Conservation (phyloP, 2,329 filamentous ascomycete species). For the Aspergillus pseudoglaucus region DNA sequence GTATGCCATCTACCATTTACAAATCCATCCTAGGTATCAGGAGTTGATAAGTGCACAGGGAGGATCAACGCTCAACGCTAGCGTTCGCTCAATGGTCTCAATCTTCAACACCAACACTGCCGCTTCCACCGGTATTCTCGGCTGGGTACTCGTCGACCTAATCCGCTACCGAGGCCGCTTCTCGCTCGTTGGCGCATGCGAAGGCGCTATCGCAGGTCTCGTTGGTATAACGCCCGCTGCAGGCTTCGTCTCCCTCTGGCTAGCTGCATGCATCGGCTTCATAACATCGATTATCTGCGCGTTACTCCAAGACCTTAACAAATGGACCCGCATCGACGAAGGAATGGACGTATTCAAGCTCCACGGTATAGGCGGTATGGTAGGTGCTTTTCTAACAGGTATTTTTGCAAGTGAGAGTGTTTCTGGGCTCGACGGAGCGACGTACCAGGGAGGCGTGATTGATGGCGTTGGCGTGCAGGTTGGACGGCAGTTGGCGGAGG, state of each 20-base stretch:
- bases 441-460: constrained; percentile 43
- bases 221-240: constrained; percentile 56
- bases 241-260: constrained; percentile 48
- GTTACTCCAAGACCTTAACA: constrained; percentile 45
- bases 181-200: constrained; percentile 51
- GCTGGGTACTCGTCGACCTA: constrained; percentile 50
- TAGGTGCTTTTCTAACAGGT: constrained; percentile 53
- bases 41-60: constrained; percentile 25
- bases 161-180: constrained; percentile 48
- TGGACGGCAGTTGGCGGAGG: constrained; percentile 51
- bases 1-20: constrained; percentile 15
- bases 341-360: constrained; percentile 56
- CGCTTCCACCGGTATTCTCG: constrained; percentile 48
- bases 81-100: constrained; percentile 49
- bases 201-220: constrained; percentile 53
- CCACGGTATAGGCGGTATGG: constrained; percentile 52
- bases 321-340: constrained; percentile 51
- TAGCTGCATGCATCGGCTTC: constrained; percentile 52
- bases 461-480: constrained; percentile 52
- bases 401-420: constrained; percentile 46
- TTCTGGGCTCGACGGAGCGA: constrained; percentile 44
- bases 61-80: constrained; percentile 48
- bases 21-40: too few relatives aligned
- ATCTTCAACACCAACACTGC: constrained; percentile 55
- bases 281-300: constrained; percentile 49